Evolutionary conservation across 176 grass and related monocot species (phyloP).

Genomic region (Oryza punctata): DNA sequence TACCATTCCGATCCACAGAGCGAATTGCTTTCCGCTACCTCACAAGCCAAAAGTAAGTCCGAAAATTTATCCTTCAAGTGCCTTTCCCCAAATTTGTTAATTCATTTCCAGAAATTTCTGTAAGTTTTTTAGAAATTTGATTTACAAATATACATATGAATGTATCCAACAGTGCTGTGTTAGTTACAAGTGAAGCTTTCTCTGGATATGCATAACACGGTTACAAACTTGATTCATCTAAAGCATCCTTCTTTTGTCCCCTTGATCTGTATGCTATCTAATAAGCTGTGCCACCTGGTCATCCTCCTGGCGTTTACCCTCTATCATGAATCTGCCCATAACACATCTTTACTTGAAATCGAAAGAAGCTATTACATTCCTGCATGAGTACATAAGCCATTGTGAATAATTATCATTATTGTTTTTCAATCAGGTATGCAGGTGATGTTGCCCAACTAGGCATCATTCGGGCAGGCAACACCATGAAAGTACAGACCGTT

Average conservation of each 20-base stretch:
- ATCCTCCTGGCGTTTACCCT: not conserved
- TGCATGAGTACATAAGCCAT: not conserved
- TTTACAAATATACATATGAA: not conserved
- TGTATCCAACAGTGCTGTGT: not conserved
- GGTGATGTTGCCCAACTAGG: constrained; percentile 90
- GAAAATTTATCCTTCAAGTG: constrained; percentile 6
- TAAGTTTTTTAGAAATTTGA: not conserved
- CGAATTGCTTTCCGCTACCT: constrained; percentile 96
- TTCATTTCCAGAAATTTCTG: not conserved
- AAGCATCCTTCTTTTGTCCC: constrained; percentile 17
- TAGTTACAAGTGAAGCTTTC: not conserved
- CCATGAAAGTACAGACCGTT: constrained; percentile 77
- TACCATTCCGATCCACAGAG: constrained; percentile 90
- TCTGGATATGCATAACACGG: constrained; percentile 10
- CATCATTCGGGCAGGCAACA: constrained; percentile 76
- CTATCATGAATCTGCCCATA: not conserved
- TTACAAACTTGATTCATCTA: constrained; percentile 22
- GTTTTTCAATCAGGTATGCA: constrained; percentile 67
- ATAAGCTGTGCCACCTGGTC: not conserved
- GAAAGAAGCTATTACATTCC: not conserved
- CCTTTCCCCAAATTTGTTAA: not conserved
- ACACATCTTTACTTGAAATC: constrained; percentile 15
- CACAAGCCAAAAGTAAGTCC: constrained; percentile 94
- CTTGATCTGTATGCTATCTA: constrained; percentile 27
- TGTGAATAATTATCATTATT: constrained; percentile 27